Percentiles rank a stretch among this genome's conserved stretches.
These are phyloP conservation scores for Cytospora piceae DNA, from an alignment of 2,329 filamentous ascomycete species.

Conservation along the genomic window DNA sequence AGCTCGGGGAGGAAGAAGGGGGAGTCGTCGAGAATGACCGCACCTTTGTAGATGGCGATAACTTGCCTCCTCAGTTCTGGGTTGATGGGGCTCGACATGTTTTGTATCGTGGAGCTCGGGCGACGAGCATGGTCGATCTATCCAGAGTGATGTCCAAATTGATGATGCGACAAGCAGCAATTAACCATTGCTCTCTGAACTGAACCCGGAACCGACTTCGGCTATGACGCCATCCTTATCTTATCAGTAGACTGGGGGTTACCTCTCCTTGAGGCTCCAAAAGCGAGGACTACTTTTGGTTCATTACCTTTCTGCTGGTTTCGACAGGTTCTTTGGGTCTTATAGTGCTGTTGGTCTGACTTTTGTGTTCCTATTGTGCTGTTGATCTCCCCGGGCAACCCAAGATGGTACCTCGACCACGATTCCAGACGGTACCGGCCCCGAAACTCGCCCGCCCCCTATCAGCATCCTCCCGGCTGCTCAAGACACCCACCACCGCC, in stretches of 20 bases:
- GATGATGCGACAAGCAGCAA: background rate
- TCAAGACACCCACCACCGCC: background rate
- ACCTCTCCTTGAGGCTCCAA: background rate
- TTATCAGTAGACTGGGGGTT: constrained; percentile 10
- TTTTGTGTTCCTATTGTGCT: background rate
- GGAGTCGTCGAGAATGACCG: constrained; percentile 3
- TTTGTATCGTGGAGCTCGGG: background rate
- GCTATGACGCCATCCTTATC: constrained; percentile 33
- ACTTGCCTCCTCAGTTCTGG: constrained; percentile 73
- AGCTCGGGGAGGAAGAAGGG: background rate
- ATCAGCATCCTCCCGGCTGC: constrained; percentile 2
- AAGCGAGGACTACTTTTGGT: background rate
- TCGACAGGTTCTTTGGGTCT: background rate
- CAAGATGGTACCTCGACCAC: constrained; percentile 37
- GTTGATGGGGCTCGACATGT: constrained; percentile 46
- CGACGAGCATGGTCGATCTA: constrained; percentile 6
- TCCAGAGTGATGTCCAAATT: background rate
- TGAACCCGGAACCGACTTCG: constrained; percentile 24
- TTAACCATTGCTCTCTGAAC: background rate
- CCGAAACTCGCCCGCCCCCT: constrained; percentile 9
- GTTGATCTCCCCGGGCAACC: background rate
- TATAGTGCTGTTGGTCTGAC: background rate
- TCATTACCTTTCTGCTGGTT: background rate
- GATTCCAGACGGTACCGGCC: constrained; percentile 26
- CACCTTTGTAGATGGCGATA: constrained; percentile 87